Evolutionary conservation across 495 filamentous ascomycete genomes (phyloP).

Genomic region (Aspergillus indologenus): DNA sequence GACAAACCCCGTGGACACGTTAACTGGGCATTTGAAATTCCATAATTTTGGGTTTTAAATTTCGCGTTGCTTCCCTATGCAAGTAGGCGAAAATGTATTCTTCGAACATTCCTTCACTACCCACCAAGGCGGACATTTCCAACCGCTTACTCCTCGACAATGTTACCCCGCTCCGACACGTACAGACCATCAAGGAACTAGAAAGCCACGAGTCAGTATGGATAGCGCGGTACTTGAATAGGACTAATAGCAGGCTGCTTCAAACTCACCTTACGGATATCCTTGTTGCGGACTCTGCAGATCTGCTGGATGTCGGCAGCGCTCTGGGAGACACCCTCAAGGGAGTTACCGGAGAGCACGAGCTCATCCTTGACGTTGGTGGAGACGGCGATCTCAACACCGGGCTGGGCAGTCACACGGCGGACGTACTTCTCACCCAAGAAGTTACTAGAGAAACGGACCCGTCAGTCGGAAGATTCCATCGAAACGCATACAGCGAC

Average conservation of each 20-base stretch:
- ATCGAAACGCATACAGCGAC: not conserved
- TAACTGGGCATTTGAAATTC: conserved; percentile 28
- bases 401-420: conserved; percentile 78
- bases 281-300: conserved; percentile 99
- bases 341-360: conserved; percentile 84
- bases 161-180: conserved; percentile 96
- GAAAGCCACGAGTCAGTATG: conserved; percentile 20
- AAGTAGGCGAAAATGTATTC: conserved; percentile 47
- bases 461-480: conserved; percentile 16
- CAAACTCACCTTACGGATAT: conserved; percentile 92
- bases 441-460: conserved; percentile 73
- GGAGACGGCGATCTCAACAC: conserved; percentile 86
- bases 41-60: conserved; percentile 45
- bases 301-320: conserved; percentile 99
- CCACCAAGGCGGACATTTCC: conserved; percentile 32
- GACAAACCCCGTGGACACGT: conserved; percentile 23
- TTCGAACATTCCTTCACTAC: conserved; percentile 41
- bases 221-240: not conserved
- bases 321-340: conserved; percentile 94
- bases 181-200: conserved; percentile 99
- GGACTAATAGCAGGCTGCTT: not conserved
- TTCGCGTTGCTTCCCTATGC: conserved; percentile 47
- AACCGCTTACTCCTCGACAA: conserved; percentile 64
- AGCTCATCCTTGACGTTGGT: conserved; percentile 97
- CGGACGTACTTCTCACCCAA: conserved; percentile 99